A percentile compares a stretch with the other conserved stretches of the same genome.
Conservation (phyloP, 106 monocot species). For the Dendrobium chrysotoxum region DNA sequence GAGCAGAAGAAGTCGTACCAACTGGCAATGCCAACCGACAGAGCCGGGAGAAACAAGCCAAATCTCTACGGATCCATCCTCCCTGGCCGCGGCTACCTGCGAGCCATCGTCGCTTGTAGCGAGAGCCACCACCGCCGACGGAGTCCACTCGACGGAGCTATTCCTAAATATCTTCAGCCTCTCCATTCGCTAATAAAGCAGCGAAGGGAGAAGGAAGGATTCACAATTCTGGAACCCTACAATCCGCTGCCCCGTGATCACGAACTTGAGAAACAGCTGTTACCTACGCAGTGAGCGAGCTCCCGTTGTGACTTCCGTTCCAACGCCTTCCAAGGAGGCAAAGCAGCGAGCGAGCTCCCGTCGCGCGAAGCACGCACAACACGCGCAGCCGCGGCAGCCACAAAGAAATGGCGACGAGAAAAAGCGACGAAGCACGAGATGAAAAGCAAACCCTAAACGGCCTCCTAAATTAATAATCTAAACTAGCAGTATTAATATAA, state of each 20-base stretch:
- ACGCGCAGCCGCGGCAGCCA: too few relatives aligned
- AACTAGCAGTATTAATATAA: too few relatives aligned
- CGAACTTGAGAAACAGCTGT: background rate
- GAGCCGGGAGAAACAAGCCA: slow-evolving; percentile 95
- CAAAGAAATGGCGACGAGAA: too few relatives aligned
- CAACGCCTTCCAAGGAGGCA: too few relatives aligned
- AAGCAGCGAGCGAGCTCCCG: too few relatives aligned
- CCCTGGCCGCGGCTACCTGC: slow-evolving; percentile 76
- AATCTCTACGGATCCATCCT: slow-evolving; percentile 70
- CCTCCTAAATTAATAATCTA: too few relatives aligned
- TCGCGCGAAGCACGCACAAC: too few relatives aligned
- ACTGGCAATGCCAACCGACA: slow-evolving; percentile 91
- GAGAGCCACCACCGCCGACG: slow-evolving; percentile 72
- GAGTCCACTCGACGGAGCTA: slow-evolving; percentile 66
- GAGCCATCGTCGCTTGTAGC: slow-evolving; percentile 62
- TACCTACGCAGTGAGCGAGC: too few relatives aligned
- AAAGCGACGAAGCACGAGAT: too few relatives aligned
- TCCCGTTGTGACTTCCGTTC: too few relatives aligned
- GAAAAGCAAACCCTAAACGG: too few relatives aligned
- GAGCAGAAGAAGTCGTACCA: slow-evolving; percentile 30
- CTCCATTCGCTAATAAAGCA: slow-evolving; percentile 25
- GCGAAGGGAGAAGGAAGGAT: background rate
- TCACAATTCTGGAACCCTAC: background rate
- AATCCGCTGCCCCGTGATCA: background rate
- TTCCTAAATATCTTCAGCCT: slow-evolving; percentile 36